Evolutionary conservation across 768 basidiomycete species (phyloP).

Genomic region (Harrya chromipes): DNA sequence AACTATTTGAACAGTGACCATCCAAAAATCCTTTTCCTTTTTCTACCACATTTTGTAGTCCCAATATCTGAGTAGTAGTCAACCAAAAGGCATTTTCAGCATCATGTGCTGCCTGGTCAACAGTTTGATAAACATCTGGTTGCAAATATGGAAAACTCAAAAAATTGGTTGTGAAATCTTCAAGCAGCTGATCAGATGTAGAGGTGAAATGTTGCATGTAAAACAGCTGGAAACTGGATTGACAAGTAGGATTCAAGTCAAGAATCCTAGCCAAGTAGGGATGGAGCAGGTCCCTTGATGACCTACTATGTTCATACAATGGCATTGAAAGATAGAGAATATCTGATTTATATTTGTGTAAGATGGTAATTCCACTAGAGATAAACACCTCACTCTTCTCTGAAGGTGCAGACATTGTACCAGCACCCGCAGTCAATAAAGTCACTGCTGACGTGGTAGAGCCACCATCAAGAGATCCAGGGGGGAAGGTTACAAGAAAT

Average conservation of each 20-base stretch:
- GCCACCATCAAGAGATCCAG: slow-evolving; percentile 47
- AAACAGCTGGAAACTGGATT: slow-evolving; percentile 47
- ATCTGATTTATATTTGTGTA: slow-evolving; percentile 37
- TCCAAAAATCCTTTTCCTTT: slow-evolving; percentile 10
- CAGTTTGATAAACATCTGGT: slow-evolving; percentile 45
- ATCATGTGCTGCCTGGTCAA: slow-evolving; percentile 53
- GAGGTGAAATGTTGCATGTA: slow-evolving; percentile 45
- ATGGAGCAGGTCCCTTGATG: slow-evolving; percentile 42
- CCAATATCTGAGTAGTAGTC: slow-evolving; percentile 3
- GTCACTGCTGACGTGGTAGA: slow-evolving; percentile 54
- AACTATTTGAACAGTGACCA: neutral
- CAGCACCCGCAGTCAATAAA: slow-evolving; percentile 67
- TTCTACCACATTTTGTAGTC: neutral
- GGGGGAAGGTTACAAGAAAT: slow-evolving; percentile 72
- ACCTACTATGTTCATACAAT: slow-evolving; percentile 22
- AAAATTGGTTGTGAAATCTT: slow-evolving; percentile 4
- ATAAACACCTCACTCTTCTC: slow-evolving; percentile 49
- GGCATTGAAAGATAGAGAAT: slow-evolving; percentile 59
- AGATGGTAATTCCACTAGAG: neutral
- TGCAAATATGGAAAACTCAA: slow-evolving; percentile 25
- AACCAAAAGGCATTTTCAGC: slow-evolving; percentile 61
- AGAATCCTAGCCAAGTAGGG: slow-evolving; percentile 56
- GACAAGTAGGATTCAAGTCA: slow-evolving; percentile 14
- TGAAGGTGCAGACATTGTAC: slow-evolving; percentile 67
- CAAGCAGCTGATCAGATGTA: neutral